Conservation (phyloP, 2,329 filamentous ascomycete genomes). For the Phoma herbarum region DNA sequence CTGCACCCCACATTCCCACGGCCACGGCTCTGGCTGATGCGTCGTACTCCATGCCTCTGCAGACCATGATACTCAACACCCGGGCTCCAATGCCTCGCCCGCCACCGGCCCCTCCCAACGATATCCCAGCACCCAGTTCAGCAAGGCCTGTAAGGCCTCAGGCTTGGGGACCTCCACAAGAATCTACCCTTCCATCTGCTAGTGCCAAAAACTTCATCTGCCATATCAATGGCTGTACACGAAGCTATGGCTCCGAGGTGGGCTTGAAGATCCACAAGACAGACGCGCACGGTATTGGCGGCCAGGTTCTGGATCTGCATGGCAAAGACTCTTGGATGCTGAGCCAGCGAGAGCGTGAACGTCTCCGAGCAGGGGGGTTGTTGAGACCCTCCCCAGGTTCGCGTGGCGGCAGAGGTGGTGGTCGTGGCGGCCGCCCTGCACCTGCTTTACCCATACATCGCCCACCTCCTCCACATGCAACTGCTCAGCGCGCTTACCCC, state of each 20-base stretch:
- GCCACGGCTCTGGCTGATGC: background rate
- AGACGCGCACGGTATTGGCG: conserved; percentile 37
- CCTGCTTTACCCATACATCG: background rate
- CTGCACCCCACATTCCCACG: background rate
- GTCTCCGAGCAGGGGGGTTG: conserved; percentile 25
- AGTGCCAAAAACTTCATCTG: conserved; percentile 19
- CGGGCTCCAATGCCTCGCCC: conserved; percentile 1
- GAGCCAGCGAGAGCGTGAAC: conserved; percentile 24
- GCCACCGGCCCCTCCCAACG: background rate
- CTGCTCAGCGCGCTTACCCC: background rate
- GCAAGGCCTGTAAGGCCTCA: background rate
- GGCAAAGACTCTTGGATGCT: conserved; percentile 39
- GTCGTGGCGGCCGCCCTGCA: conserved; percentile 2
- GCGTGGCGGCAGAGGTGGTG: conserved; percentile 4
- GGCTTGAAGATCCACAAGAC: conserved; percentile 32
- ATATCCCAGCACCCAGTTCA: background rate
- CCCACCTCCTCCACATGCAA: background rate
- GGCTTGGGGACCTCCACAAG: background rate
- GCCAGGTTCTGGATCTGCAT: conserved; percentile 28
- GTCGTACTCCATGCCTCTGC: background rate
- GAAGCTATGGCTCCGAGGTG: conserved; percentile 30
- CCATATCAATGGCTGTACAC: conserved; percentile 24
- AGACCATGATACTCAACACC: background rate
- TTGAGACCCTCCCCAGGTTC: conserved; percentile 14
- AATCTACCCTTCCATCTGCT: background rate